Conservation (phyloP, 371 early-diverging fungal genomes). For the Saksenaea oblongispora region DNA sequence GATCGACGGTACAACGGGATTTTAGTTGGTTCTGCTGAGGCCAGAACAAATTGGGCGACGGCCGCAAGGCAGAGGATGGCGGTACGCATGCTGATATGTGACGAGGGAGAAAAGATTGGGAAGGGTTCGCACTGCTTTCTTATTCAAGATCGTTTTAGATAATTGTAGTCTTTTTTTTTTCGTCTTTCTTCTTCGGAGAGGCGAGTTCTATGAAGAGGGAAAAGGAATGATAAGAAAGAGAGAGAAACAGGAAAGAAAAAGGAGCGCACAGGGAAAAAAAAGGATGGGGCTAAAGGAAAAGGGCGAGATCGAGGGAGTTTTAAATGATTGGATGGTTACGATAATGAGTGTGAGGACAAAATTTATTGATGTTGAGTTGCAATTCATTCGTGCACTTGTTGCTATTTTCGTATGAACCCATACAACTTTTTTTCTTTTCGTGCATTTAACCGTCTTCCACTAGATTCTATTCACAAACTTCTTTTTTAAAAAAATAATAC, state of each 20-base stretch:
- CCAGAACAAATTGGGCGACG: conserved; percentile 45
- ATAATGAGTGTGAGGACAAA: conserved; percentile 14
- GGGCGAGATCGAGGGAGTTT: conserved; percentile 17
- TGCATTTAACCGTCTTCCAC: neutral
- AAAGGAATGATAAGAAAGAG: conserved; percentile 10
- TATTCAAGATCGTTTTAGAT: conserved; percentile 11
- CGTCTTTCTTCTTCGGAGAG: conserved; percentile 8
- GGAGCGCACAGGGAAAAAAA: conserved; percentile 10
- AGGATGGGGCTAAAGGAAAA: conserved; percentile 13
- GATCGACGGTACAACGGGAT: conserved; percentile 47
- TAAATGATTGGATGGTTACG: conserved; percentile 13
- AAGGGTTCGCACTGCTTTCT: conserved; percentile 7
- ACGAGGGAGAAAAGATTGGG: conserved; percentile 19
- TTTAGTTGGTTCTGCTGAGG: conserved; percentile 35
- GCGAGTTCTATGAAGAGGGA: conserved; percentile 12
- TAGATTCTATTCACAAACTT: neutral
- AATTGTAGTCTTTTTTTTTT: conserved; percentile 6
- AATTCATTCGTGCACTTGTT: conserved; percentile 1
- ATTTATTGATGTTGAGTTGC: conserved; percentile 10
- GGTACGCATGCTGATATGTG: conserved; percentile 32
- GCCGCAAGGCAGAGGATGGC: conserved; percentile 46
- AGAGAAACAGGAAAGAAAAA: conserved; percentile 14
- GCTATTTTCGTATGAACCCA: conserved; percentile 10
- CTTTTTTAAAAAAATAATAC: neutral
- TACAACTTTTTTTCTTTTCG: conserved; percentile 3